These are phyloP conservation scores for Canavalia gladiata DNA, from an alignment of 306 rosid species.

Conservation along the genomic window DNA sequence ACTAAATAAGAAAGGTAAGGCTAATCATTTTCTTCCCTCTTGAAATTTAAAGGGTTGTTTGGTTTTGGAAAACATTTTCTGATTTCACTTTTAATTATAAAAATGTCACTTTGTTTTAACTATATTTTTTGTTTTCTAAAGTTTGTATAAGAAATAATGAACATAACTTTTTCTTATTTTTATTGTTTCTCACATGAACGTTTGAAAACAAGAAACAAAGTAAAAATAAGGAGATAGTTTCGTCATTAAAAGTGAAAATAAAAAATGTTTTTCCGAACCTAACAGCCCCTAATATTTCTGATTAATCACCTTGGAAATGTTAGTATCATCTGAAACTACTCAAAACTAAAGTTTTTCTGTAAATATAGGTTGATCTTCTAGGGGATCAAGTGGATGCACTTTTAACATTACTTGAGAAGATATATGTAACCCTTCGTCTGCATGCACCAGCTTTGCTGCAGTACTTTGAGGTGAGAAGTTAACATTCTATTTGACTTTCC, in stretches of 20 bases:
- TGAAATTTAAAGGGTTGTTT: neutral
- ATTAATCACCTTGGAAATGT: neutral
- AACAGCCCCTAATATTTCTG: neutral
- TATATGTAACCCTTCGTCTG: slow-evolving; percentile 60
- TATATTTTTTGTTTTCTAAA: neutral
- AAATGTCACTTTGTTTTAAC: neutral
- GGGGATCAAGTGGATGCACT: slow-evolving; percentile 94
- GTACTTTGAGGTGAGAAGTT: slow-evolving; percentile 62
- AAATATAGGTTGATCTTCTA: slow-evolving; percentile 82
- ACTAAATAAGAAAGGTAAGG: neutral
- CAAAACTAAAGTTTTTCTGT: slow-evolving; percentile 3
- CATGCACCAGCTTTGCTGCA: slow-evolving; percentile 73
- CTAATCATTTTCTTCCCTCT: neutral
- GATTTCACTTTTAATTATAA: neutral
- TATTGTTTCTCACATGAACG: neutral
- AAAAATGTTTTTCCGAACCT: neutral
- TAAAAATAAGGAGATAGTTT: neutral
- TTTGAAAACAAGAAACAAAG: neutral
- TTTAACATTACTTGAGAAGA: slow-evolving; percentile 67
- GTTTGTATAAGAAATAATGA: neutral
- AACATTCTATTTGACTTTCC: neutral
- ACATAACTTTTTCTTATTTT: neutral
- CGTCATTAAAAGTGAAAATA: neutral
- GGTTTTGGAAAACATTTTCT: neutral
- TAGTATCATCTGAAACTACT: slow-evolving; percentile 5